Evolutionary conservation across 495 filamentous ascomycete genomes (phyloP), one percentile per base, ranked within the genome.

Genomic region (Melanomma pulvis-pyrius): DNA sequence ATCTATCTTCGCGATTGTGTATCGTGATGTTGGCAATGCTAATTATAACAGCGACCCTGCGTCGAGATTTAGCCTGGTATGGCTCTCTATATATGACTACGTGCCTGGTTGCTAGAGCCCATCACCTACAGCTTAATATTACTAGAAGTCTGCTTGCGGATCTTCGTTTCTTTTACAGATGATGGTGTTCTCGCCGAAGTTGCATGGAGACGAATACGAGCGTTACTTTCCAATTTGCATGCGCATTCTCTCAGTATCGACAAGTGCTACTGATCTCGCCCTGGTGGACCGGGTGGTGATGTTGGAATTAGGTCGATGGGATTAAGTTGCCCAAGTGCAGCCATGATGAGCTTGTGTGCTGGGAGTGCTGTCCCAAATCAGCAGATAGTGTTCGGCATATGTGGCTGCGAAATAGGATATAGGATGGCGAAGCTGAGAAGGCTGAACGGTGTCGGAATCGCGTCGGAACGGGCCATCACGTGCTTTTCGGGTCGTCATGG

Each of bases 401-500:
- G n/a, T n/a, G n/a, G n/a, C n/a, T n/a, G n/a, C n/a, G n/a, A n/a
- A n/a, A n/a, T n/a, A n/a, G n/a, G n/a, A n/a, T n/a, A n/a, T n/a
- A n/a, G n/a, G n/a, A 15, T 44, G 9, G 17, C n/a, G 5, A 44
- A 17, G 39, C 9, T 44, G 9, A 17, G n/a, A 2, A n/a, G 39
- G 3, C 13, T 44, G 8, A 17, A n/a, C 2, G 9, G 39, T 15
- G 2, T 44, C 39, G 39, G 39, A 44, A 44, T 44, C n/a, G 39
- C 24, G 51, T 19, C 1, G 29, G 26, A 30, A 19, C 51, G 25
- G 24, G 8, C 19, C 48, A 30, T 65, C 62, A 65, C 62, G 62
- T 65, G 62, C 30, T 3, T 53, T 65, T 65, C 32, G 2, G 21
- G 32, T 47, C 55, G 63, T 21, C 56, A 55, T 32, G 26, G 63